Percentiles rank a stretch among this genome's conserved stretches.
Evolutionary conservation across 2,329 filamentous ascomycete species (phyloP).

Genomic region (Aureobasidium melanogenum): DNA sequence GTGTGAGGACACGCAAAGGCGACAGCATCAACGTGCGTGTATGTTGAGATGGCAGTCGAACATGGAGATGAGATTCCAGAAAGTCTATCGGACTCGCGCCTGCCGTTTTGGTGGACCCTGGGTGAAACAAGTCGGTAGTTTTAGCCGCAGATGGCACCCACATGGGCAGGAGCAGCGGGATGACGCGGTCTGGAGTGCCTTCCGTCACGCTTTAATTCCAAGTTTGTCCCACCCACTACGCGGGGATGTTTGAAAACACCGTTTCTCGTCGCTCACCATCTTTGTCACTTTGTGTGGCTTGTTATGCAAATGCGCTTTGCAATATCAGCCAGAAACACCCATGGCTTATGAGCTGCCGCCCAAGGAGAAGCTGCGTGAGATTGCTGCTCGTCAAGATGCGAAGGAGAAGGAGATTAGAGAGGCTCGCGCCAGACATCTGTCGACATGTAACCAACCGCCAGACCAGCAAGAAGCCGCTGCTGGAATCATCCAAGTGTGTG

Average conservation of each 20-base stretch:
- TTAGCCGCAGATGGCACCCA: background rate
- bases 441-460: slow-evolving; percentile 1
- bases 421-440: slow-evolving; percentile 1
- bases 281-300: background rate
- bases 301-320: background rate
- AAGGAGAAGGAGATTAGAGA: slow-evolving; percentile 19
- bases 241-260: background rate
- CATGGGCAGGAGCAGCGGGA: background rate
- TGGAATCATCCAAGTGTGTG: slow-evolving; percentile 21
- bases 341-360: slow-evolving; percentile 20
- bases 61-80: background rate
- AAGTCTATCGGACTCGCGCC: background rate
- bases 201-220: background rate
- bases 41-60: background rate
- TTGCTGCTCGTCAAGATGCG: slow-evolving; percentile 26
- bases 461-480: slow-evolving; percentile 23
- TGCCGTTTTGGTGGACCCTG: background rate
- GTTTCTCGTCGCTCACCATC: background rate
- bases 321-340: background rate
- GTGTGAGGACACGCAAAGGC: background rate
- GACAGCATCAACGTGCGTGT: slow-evolving; percentile 5
- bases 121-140: background rate
- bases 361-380: slow-evolving; percentile 25
- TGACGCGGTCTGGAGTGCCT: background rate
- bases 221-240: background rate